phyloP scores from a whole-genome alignment of 2,329 filamentous ascomycete genomes.

The Cladosporium sp. region DNA sequence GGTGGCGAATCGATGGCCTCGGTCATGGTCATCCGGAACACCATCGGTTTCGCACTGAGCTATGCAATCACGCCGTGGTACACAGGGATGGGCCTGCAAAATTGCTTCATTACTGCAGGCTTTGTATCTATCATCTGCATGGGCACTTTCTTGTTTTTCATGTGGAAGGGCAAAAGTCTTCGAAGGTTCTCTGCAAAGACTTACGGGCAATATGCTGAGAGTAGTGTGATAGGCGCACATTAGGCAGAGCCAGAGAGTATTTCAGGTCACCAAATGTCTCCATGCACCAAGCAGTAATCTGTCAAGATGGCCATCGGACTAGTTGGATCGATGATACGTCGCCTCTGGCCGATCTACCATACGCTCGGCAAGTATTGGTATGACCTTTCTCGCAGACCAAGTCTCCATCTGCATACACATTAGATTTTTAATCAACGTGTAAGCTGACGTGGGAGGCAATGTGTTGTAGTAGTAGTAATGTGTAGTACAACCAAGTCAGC shows the following conservation, averaged over 20 bases:
- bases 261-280: too few species aligned
- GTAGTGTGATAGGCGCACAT: background rate
- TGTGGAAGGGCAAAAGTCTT: conserved; percentile 20
- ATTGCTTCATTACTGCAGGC: conserved; percentile 31
- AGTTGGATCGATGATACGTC: too few species aligned
- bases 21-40: conserved; percentile 47
- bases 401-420: too few species aligned
- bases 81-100: conserved; percentile 36
- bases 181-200: conserved; percentile 11
- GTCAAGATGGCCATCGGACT: too few species aligned
- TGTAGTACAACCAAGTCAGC: background rate
- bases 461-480: too few species aligned
- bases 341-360: too few species aligned
- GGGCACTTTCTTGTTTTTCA: conserved; percentile 19
- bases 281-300: too few species aligned
- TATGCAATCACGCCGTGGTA: conserved; percentile 50
- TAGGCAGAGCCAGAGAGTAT: background rate
- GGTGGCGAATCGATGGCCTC: conserved; percentile 44
- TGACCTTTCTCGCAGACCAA: too few species aligned
- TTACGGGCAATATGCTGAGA: background rate
- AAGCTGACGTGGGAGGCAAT: too few species aligned
- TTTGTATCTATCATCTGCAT: conserved; percentile 18
- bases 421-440: too few species aligned
- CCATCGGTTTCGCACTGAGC: conserved; percentile 44
- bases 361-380: too few species aligned